Evolutionary conservation across 371 early-diverging fungal genomes (phyloP), one percentile per base, ranked within the genome.

Genomic region (Synchytrium microbalum): DNA sequence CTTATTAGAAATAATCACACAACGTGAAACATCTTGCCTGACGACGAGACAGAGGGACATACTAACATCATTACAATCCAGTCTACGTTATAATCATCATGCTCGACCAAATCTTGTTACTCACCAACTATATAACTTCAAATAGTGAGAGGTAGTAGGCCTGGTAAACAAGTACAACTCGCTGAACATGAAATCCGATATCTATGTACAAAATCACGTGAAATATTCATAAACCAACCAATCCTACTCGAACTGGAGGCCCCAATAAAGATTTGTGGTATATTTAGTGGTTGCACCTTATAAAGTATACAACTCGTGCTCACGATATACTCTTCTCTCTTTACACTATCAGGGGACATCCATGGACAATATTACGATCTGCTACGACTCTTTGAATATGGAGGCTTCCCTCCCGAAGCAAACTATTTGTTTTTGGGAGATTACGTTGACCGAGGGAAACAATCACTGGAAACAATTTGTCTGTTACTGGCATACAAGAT

Each of bases 351-450:
- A 78, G 80, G 81, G 16, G 79, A 80, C 59, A 75, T 77, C 63
- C 98, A 99, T 72, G 92, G 92, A 13, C 92, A 96, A 79, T 96
- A 93, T 78, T 91, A 91, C 76, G 97, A 97, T 77, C 81, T 97
- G 54, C 77, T 95, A 67, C 87, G 92, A 60, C 78, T 97, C 53
- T 92, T 98, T 74, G 91, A 93, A 73, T 89, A 91, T 68, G 89
- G 92, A 38, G 96, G 96, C 1, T 90, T 91, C 73, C 93, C 93
- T 31, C 92, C 92, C 13, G 89, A 92, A 66, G 83, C 91, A 26
- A 92, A 92, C 77, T 92, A 92, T 68, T 83, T 96, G 57, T 97
- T 97, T 76, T 79, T 96, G 69, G 96, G 97, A 51, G 97, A 96
- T 75, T 96, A 96, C 73, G 96, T 96, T 3, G 96, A 95, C 72